Evolutionary conservation across 805 yeast genomes (phyloP).

Genomic region (Nematodospora valgi): DNA sequence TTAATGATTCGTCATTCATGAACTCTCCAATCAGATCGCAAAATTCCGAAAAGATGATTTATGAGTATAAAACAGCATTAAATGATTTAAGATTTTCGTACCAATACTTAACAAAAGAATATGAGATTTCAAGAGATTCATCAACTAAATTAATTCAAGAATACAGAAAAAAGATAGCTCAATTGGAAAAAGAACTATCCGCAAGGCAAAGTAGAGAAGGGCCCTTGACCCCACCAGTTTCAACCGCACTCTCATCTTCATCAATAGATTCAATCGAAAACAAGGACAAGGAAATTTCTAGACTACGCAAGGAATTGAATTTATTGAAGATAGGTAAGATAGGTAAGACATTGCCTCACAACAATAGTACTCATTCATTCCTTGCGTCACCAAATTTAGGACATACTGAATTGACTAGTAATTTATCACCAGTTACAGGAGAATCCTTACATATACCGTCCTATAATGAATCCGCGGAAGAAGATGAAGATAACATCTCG

Average conservation of each 20-base stretch:
- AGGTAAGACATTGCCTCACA: constrained; percentile 25
- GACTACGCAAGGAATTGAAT: constrained; percentile 44
- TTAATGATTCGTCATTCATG: constrained; percentile 19
- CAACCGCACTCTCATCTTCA: not conserved
- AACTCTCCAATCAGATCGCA: constrained; percentile 15
- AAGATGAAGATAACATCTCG: constrained; percentile 17
- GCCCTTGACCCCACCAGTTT: constrained; percentile 1
- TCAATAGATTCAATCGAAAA: constrained; percentile 10
- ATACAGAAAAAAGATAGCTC: constrained; percentile 47
- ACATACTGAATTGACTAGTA: not conserved
- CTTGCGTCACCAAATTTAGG: constrained; percentile 3
- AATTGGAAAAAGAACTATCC: constrained; percentile 48
- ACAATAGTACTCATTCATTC: not conserved
- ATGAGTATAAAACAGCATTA: constrained; percentile 54
- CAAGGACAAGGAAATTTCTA: constrained; percentile 40
- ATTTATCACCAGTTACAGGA: constrained; percentile 12
- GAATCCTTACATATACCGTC: constrained; percentile 5
- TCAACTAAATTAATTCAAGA: constrained; percentile 52
- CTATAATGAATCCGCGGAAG: constrained; percentile 13
- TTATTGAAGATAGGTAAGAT: constrained; percentile 43
- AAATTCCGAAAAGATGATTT: constrained; percentile 17
- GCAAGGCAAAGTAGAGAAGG: not conserved
- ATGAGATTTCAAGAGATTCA: constrained; percentile 59
- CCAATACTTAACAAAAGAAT: constrained; percentile 63
- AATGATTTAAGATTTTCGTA: constrained; percentile 71